Evolutionary conservation across 1,139 yeast genomes (phyloP).

Genomic region (Suhomyces bokatorum): DNA sequence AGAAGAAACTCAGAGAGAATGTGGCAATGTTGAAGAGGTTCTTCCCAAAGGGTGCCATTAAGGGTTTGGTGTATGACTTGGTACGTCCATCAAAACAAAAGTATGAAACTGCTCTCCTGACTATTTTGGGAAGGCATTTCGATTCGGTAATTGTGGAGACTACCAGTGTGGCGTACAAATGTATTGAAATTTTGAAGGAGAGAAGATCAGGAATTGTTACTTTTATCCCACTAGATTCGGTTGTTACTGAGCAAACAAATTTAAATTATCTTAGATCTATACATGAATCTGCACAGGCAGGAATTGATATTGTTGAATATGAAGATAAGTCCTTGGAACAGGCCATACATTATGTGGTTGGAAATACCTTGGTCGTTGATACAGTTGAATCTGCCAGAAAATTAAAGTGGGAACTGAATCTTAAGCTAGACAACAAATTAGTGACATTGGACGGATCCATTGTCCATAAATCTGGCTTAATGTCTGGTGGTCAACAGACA

Average conservation of each 20-base stretch:
- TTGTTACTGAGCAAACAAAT: conserved; percentile 53
- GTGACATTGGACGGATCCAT: conserved; percentile 85
- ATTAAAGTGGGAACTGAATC: conserved; percentile 61
- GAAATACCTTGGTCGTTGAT: conserved; percentile 81
- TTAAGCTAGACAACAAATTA: conserved; percentile 59
- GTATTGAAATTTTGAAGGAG: conserved; percentile 80
- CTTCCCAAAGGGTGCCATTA: conserved; percentile 69
- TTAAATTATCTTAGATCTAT: conserved; percentile 60
- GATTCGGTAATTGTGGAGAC: conserved; percentile 86
- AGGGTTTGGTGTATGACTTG: conserved; percentile 76
- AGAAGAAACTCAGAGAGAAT: conserved; percentile 68
- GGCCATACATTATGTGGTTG: conserved; percentile 81
- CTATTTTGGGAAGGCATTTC: conserved; percentile 74
- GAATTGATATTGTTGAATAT: conserved; percentile 71
- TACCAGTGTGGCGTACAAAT: conserved; percentile 71
- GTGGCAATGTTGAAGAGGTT: conserved; percentile 65
- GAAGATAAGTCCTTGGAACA: conserved; percentile 65
- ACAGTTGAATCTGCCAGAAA: conserved; percentile 64
- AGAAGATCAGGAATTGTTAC: conserved; percentile 85
- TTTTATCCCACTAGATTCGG: conserved; percentile 84
- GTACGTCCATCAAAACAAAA: conserved; percentile 77
- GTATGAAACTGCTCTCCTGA: conserved; percentile 75
- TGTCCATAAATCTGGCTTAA: conserved; percentile 81
- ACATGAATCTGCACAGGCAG: conserved; percentile 58
- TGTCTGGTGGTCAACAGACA: conserved; percentile 81